A percentile compares a stretch with the other conserved stretches of the same genome.
Evolutionary conservation across 78 protist species (phyloP).

Genomic region (Mastigamoeba balamuthi): DNA sequence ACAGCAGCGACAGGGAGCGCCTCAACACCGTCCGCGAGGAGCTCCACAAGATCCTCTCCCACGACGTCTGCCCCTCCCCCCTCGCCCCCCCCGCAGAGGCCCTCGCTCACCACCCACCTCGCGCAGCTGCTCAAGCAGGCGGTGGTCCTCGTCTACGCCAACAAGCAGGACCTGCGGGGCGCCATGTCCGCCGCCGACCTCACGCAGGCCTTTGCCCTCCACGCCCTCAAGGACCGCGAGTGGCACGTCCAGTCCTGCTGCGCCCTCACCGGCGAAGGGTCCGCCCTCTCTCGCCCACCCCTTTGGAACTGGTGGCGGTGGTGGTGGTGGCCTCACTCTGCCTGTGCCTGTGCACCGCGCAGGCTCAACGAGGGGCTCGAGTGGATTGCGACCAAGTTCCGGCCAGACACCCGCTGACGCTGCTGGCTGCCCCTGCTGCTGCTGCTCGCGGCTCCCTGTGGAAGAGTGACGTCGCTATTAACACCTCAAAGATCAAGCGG

Average conservation of each 20-base stretch:
- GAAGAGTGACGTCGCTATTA: no score
- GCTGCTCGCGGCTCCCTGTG: no score
- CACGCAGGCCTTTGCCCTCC: conserved; percentile 29
- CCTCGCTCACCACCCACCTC: neutral
- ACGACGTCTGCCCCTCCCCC: conserved; percentile 13
- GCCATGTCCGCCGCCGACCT: conserved; percentile 69
- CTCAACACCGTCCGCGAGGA: conserved; percentile 43
- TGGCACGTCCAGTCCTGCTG: conserved; percentile 61
- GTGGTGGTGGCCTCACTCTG: no score
- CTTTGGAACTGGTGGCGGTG: no score
- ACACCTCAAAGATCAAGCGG: no score
- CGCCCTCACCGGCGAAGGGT: conserved; percentile 44
- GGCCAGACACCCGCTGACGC: no score
- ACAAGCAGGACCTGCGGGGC: conserved; percentile 67
- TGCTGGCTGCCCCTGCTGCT: no score
- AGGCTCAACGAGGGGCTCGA: no score
- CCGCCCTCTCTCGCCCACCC: neutral
- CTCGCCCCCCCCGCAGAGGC: neutral
- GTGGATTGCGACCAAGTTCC: no score
- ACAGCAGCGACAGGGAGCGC: conserved; percentile 64
- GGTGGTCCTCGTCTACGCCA: conserved; percentile 57
- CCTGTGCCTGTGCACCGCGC: no score
- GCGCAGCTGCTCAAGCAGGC: conserved; percentile 9
- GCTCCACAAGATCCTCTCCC: conserved; percentile 46
- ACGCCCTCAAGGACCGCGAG: conserved; percentile 38